phyloP scores from a whole-genome alignment of 2,329 filamentous ascomycete species.

The Sclerotinia subarctica region DNA sequence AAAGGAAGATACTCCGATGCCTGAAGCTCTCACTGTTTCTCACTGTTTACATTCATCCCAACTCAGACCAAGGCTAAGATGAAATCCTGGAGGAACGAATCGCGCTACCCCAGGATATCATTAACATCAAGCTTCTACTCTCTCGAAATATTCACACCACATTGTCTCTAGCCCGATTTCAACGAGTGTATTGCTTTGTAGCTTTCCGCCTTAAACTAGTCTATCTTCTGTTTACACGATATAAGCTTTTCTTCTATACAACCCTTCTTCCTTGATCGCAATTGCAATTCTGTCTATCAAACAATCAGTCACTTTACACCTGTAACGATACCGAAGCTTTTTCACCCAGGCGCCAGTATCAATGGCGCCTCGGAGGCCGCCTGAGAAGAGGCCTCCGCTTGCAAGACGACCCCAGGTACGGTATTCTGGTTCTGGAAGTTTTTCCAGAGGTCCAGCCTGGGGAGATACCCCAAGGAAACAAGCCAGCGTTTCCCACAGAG shows the following conservation, averaged over 20 bases:
- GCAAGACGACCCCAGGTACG: background rate
- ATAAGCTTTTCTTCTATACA: background rate
- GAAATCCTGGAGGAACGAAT: background rate
- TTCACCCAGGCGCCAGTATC: too few relatives aligned
- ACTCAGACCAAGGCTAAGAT: background rate
- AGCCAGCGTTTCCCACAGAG: background rate
- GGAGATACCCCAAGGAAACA: too few relatives aligned
- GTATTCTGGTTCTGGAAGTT: background rate
- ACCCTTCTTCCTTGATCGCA: background rate
- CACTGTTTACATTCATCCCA: background rate
- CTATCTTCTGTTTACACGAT: background rate
- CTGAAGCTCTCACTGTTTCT: background rate
- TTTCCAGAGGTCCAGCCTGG: background rate
- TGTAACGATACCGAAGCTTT: background rate
- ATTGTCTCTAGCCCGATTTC: background rate
- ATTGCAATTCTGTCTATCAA: background rate
- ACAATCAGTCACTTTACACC: background rate
- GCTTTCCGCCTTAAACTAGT: background rate
- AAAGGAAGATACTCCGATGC: background rate
- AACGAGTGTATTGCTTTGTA: background rate
- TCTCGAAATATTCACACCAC: background rate
- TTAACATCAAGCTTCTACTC: background rate
- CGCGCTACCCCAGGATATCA: background rate
- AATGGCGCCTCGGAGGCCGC: background rate
- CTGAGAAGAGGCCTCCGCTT: background rate